Conservation (phyloP, 2,329 filamentous ascomycete species). For the Anisogramma anomala region DNA sequence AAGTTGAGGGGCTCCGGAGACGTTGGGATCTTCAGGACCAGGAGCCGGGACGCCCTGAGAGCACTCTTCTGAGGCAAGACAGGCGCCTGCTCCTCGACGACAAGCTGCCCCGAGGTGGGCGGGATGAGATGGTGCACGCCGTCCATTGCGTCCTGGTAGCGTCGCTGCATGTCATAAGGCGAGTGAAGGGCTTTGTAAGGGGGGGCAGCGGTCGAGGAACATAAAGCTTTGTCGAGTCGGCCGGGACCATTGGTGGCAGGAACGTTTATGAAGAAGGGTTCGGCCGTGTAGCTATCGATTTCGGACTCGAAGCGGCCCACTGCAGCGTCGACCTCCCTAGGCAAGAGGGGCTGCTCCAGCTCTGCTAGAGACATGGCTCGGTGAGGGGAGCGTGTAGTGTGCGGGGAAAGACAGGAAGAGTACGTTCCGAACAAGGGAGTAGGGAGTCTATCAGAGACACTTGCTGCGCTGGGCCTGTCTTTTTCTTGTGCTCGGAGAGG, state of each 20-base stretch:
- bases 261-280: conserved; percentile 11
- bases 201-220: neutral
- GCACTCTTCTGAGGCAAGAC: conserved; percentile 40
- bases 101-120: conserved; percentile 14
- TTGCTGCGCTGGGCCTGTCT: neutral
- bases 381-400: conserved; percentile 4
- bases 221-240: conserved; percentile 2
- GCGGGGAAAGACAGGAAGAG: conserved; percentile 2
- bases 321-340: conserved; percentile 9
- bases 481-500: neutral
- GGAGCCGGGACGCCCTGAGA: conserved; percentile 35
- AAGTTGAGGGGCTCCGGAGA: conserved; percentile 24
- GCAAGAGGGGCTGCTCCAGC: conserved; percentile 13
- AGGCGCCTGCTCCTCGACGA: conserved; percentile 24
- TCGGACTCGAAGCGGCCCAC: conserved; percentile 5
- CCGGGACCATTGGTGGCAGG: conserved; percentile 7
- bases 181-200: conserved; percentile 4
- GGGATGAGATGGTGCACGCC: conserved; percentile 13
- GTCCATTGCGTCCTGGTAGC: conserved; percentile 16
- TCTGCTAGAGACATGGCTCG: conserved; percentile 13
- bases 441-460: conserved; percentile 15
- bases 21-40: conserved; percentile 24
- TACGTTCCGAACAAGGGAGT: conserved; percentile 14
- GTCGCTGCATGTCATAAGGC: conserved; percentile 16
- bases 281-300: conserved; percentile 11